Percentiles rank a stretch among this genome's conserved stretches.
Evolutionary conservation across 1,139 yeast genomes (phyloP).

Genomic region (Scheffersomyces segobiensis): DNA sequence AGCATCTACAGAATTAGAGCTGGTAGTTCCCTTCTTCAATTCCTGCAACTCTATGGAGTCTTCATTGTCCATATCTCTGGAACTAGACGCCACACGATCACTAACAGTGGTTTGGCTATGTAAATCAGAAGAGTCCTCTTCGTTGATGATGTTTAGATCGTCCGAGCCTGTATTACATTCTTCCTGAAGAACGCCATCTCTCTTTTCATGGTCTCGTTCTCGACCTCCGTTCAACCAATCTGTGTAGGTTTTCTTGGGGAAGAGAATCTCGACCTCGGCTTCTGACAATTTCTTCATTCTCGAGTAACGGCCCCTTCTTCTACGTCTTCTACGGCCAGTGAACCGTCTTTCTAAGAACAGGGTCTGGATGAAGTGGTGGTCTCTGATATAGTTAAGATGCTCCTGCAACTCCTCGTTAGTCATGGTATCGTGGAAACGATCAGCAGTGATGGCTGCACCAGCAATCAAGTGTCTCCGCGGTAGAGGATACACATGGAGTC

Average conservation of each 20-base stretch:
- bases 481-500: conserved; percentile 50
- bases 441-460: conserved; percentile 5
- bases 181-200: conserved; percentile 39
- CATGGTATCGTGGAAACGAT: conserved; percentile 3
- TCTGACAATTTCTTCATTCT: conserved; percentile 57
- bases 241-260: conserved; percentile 63
- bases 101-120: conserved; percentile 1
- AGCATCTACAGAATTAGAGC: conserved; percentile 1
- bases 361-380: conserved; percentile 31
- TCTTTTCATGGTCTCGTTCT: conserved; percentile 34
- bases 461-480: conserved; percentile 17
- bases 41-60: conserved; percentile 2
- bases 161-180: conserved; percentile 17
- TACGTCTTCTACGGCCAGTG: conserved; percentile 24
- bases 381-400: conserved; percentile 36
- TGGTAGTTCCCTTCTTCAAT: not conserved
- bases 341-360: conserved; percentile 32
- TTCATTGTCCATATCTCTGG: conserved; percentile 1
- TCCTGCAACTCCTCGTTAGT: conserved; percentile 33
- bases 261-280: conserved; percentile 62
- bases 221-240: conserved; percentile 65
- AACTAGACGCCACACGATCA: not conserved
- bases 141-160: not conserved
- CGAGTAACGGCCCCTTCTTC: conserved; percentile 40
- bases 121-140: conserved; percentile 1